Evolutionary conservation across 345 rosid species (phyloP).

Genomic region (Litchi chinensis): DNA sequence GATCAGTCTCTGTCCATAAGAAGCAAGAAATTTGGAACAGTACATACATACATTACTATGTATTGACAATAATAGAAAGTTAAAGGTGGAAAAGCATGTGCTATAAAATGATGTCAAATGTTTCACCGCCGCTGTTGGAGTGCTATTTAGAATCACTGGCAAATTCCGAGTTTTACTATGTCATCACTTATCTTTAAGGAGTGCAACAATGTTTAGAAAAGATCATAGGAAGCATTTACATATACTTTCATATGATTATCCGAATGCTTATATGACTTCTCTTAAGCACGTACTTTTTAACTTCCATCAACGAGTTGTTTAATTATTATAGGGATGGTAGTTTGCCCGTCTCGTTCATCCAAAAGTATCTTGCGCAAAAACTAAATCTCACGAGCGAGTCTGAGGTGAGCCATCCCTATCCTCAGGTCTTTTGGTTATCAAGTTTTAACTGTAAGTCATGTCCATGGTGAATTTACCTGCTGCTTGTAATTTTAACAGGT

Average conservation of each 20-base stretch:
- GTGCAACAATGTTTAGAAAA: too few relatives aligned
- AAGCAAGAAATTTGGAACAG: too few relatives aligned
- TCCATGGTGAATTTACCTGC: neutral
- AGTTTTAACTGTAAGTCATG: neutral
- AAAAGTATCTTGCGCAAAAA: conserved; percentile 41
- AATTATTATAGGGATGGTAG: conserved; percentile 38
- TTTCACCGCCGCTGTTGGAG: too few relatives aligned
- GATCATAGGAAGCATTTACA: neutral
- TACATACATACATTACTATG: too few relatives aligned
- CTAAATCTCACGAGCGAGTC: conserved; percentile 42
- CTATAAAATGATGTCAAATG: too few relatives aligned
- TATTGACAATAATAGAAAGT: too few relatives aligned
- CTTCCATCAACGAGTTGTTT: neutral
- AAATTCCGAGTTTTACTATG: too few relatives aligned
- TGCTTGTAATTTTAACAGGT: conserved; percentile 39
- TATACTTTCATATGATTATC: neutral
- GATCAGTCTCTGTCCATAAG: neutral
- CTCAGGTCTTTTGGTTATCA: neutral
- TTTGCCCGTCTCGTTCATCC: conserved; percentile 41
- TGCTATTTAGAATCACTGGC: too few relatives aligned
- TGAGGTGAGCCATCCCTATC: conserved; percentile 36
- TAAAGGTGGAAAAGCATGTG: too few relatives aligned
- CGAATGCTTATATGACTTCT: neutral
- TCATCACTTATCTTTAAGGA: too few relatives aligned
- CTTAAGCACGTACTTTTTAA: neutral